Evolutionary conservation across 305 asterid species (phyloP), one percentile per base, ranked within the genome.

Genomic region (Solanum hybrid): DNA sequence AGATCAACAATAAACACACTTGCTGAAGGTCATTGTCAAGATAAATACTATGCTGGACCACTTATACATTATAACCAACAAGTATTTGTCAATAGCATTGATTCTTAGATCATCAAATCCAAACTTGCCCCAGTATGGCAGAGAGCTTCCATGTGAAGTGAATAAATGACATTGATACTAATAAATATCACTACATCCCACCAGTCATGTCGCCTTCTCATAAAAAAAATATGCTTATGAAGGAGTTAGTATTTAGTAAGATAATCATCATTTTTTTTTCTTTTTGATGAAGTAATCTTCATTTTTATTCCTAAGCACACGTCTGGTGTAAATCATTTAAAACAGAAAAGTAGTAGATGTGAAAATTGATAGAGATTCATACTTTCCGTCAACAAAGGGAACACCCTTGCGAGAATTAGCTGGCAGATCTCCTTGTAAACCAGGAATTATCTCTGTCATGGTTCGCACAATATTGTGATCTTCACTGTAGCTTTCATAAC

Each of bases 401-500:
- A 82, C 86, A 45, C 90, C 90, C 80, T 72, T 57, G 68, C 38
- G 88, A 5, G 27, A 93, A n/a, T 93, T 87, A 38, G 93, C 88
- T 32, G 96, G 98, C 83, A 93, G 72, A 11, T 95, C 96, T 68
- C 98, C 98, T 93, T 95, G 98, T 80, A 95, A 91, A 70, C 98
- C 98, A 78, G 94, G 94, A 72, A 95, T 93, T 91, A 94, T 90
- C 86, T 95, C 94, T 0, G 98, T 95, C 97, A 94, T 94, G 20
- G 76, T 34, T 80, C 92, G 94, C 75, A 94, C 96, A 89, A 95
- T 93, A 86, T 90, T 78, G 89, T 91, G 96, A 90, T 96, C 98
- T 89, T 95, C 98, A 7, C 98, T 94, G 33, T 95, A 95, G 92
- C 98, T 95, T 91, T 95, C 98, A 7, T 90, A 95, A 86, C 98